These are phyloP conservation scores for Aspergillus puulaauensis DNA, from an alignment of 2,329 filamentous ascomycete species.

Conservation along the genomic window DNA sequence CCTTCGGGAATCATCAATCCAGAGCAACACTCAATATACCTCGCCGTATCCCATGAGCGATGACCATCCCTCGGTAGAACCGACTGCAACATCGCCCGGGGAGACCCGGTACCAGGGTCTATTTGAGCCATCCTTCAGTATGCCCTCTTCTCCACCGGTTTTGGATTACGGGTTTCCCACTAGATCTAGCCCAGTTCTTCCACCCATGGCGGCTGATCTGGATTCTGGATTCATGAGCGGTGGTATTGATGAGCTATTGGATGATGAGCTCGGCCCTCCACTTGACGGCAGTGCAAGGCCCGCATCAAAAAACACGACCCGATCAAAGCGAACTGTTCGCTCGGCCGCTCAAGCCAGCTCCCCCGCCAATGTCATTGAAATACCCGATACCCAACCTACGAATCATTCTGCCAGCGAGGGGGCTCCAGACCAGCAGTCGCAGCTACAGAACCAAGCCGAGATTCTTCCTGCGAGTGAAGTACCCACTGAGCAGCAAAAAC, in stretches of 20 bases:
- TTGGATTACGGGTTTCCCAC: slow-evolving; percentile 64
- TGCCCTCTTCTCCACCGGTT: slow-evolving; percentile 87
- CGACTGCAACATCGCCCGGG: slow-evolving; percentile 50
- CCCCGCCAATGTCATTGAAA: slow-evolving; percentile 23
- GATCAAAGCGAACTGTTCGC: slow-evolving; percentile 23
- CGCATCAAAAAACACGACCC: slow-evolving; percentile 17
- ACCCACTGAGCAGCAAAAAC: neutral
- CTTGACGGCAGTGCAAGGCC: slow-evolving; percentile 24
- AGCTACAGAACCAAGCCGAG: neutral
- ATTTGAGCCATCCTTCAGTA: slow-evolving; percentile 71
- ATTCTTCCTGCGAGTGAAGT: slow-evolving; percentile 11
- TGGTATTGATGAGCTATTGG: slow-evolving; percentile 67
- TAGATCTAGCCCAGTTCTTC: slow-evolving; percentile 77
- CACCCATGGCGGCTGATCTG: slow-evolving; percentile 54
- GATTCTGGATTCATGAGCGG: slow-evolving; percentile 87
- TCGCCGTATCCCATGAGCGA: slow-evolving; percentile 44
- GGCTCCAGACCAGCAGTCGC: neutral
- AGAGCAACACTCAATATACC: slow-evolving; percentile 38
- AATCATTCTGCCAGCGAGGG: slow-evolving; percentile 14
- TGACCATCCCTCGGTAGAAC: slow-evolving; percentile 41
- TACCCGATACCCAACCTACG: slow-evolving; percentile 21
- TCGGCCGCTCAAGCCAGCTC: slow-evolving; percentile 27
- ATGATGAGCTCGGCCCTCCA: slow-evolving; percentile 51
- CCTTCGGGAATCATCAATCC: slow-evolving; percentile 62
- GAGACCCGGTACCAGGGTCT: slow-evolving; percentile 50